Base-by-base conservation (phyloP, 352 stramenopile genomes). In the Globisporangium emineosum region DNA sequence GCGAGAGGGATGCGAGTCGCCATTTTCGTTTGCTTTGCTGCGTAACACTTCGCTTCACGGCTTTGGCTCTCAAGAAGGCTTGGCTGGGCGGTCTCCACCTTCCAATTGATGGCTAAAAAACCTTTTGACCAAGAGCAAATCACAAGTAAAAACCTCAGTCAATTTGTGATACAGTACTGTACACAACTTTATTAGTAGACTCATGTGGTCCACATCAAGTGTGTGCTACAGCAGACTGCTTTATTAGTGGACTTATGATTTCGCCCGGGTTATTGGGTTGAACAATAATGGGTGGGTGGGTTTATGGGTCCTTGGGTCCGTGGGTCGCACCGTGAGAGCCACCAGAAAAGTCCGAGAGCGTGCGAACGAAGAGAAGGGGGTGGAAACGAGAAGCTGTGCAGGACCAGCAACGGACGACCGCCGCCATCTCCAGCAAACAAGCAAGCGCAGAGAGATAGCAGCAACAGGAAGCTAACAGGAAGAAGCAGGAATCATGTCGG, bases 1-100 rank as follows among this genome's bases (percentile, higher is more conserved):
- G 82, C 83, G 68, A 91, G 67, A 71, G 85, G 85, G 67, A 94
- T 90, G 61, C 83, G 83, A 21, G 75, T 79, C 68, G 83, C 73
- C 82, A 91, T 93, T 51, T 62, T 75, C 51, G 43, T 68, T 57
- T 30, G 30, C 55, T 21, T 57, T 23, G 13, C 49, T 52, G 30
- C 51, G n/a, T 23, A 29, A 29, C 21, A 51, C 42, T 29, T 65
- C 19, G 50, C 60, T 65, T 50, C 37, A 45, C 37, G 6, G 40
- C 6, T 21, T 47, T 23, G 17, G 40, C 37, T 43, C 37, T 12
- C 13, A 32, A 32, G 17, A 19, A 47, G 19, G 6, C 29, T 64
- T 51, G 57, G 29, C 58, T 57, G 51, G 51, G 17, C 35, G 29
- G 50, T 57, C 27, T 57, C 27, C 50, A 27, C 50, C 50, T 57